phyloP scores from a whole-genome alignment of 2,329 filamentous ascomycete species.

The Capronia epimyces region DNA sequence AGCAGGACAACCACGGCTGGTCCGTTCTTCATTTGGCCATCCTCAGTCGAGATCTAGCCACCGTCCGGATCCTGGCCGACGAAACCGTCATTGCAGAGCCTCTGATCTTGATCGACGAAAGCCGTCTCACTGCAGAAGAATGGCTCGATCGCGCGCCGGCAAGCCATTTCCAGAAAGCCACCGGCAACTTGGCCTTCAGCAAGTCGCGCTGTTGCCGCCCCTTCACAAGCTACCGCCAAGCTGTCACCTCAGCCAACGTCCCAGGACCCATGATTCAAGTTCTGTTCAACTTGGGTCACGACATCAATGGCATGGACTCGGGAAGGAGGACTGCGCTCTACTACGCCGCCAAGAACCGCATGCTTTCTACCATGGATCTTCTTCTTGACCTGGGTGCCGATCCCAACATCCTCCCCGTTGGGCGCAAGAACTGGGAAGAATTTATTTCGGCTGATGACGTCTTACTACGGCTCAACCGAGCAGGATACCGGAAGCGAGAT shows the following conservation, averaged over 20 bases:
- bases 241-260: constrained; percentile 27
- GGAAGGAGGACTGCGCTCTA: constrained; percentile 31
- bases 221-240: constrained; percentile 28
- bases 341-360: constrained; percentile 28
- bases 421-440: constrained; percentile 30
- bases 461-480: constrained; percentile 26
- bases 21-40: constrained; percentile 8
- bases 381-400: constrained; percentile 31
- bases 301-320: constrained; percentile 28
- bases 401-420: constrained; percentile 28
- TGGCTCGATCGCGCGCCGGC: constrained; percentile 1
- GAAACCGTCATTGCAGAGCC: constrained; percentile 1
- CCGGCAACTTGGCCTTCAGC: constrained; percentile 29
- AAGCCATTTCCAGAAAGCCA: constrained; percentile 16
- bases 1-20: constrained; percentile 8
- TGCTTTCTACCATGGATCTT: constrained; percentile 28
- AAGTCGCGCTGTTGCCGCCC: constrained; percentile 32
- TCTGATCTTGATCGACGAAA: not conserved
- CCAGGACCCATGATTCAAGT: constrained; percentile 28
- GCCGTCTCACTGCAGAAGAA: constrained; percentile 3
- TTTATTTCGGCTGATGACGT: constrained; percentile 25
- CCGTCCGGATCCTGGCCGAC: constrained; percentile 4
- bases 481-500: constrained; percentile 18
- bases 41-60: constrained; percentile 6
- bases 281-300: constrained; percentile 27